These are phyloP conservation scores for Globisporangium iwayamae DNA, from an alignment of 352 stramenopile genomes.

Conservation along the genomic window DNA sequence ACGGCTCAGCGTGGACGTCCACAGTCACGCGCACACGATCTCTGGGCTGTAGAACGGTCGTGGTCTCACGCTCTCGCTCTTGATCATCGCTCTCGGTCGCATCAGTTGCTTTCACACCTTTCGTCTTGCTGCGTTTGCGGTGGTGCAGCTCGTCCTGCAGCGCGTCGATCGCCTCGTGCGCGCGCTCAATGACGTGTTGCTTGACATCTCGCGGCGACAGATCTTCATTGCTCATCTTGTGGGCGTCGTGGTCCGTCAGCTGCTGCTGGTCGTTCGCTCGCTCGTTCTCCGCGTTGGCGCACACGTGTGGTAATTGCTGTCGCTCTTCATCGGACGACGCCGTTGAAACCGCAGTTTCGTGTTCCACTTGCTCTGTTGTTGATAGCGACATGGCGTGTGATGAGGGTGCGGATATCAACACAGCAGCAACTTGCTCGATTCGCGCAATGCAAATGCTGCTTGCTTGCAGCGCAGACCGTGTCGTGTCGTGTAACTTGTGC, in stretches of 20 bases:
- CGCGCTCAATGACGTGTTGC: conserved; percentile 11
- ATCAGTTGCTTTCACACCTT: neutral
- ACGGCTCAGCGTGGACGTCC: conserved; percentile 2
- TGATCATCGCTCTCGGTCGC: neutral
- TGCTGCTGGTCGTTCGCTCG: neutral
- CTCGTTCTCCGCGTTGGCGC: neutral
- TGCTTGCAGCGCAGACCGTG: too few relatives aligned
- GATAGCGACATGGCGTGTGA: neutral
- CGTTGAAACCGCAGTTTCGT: neutral
- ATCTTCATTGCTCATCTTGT: neutral
- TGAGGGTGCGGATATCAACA: too few relatives aligned
- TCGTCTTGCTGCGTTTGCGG: neutral
- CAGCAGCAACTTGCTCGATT: too few relatives aligned
- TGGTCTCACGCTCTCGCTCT: neutral
- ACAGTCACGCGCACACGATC: neutral
- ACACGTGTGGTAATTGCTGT: neutral
- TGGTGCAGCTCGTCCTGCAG: conserved; percentile 10
- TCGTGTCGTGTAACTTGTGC: conserved; percentile 15
- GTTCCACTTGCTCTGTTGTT: neutral
- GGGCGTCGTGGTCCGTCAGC: neutral
- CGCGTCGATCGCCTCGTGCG: conserved; percentile 13
- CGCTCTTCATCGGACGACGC: neutral
- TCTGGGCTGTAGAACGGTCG: neutral
- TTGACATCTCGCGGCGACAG: neutral
- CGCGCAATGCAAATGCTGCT: too few relatives aligned